These are phyloP conservation scores for Exobasidium rhododendri DNA, from an alignment of 1,284 basidiomycete species.

Conservation along the genomic window DNA sequence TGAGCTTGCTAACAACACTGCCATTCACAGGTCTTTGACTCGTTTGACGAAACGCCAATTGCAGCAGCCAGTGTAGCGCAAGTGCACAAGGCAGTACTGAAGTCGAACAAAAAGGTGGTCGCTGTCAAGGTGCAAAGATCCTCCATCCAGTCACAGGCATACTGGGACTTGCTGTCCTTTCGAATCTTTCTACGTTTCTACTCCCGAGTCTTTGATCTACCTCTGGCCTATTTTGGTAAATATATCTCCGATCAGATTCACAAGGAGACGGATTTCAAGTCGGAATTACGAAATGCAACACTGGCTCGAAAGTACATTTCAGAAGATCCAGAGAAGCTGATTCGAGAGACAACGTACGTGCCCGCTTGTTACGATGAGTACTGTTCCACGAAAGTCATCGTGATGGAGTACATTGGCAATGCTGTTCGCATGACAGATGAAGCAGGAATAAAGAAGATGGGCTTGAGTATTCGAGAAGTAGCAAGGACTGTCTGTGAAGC, in stretches of 20 bases:
- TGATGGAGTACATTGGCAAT: constrained; percentile 44
- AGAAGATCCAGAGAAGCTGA: constrained; percentile 28
- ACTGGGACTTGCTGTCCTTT: constrained; percentile 44
- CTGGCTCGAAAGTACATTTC: constrained; percentile 32
- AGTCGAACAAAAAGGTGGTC: constrained; percentile 27
- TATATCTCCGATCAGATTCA: constrained; percentile 43
- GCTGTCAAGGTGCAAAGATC: constrained; percentile 49
- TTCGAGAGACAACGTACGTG: constrained; percentile 41
- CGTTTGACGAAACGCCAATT: constrained; percentile 34
- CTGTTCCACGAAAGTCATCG: constrained; percentile 32
- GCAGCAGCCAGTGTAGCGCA: constrained; percentile 45
- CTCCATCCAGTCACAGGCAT: constrained; percentile 40
- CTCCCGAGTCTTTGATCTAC: constrained; percentile 43
- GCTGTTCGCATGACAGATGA: constrained; percentile 43
- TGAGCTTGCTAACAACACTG: too few relatives aligned
- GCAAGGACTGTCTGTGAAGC: constrained; percentile 39
- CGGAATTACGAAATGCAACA: constrained; percentile 33
- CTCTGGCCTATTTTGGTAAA: constrained; percentile 33
- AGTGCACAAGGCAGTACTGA: constrained; percentile 39
- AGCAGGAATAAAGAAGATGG: constrained; percentile 33
- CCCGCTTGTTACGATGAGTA: constrained; percentile 33
- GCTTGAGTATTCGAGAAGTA: constrained; percentile 33
- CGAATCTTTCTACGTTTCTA: constrained; percentile 39
- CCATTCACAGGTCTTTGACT: constrained; percentile 25
- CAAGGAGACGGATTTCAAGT: constrained; percentile 39